These are phyloP conservation scores for Capronia epimyces DNA, from an alignment of 2,329 filamentous ascomycete genomes.

Conservation along the genomic window DNA sequence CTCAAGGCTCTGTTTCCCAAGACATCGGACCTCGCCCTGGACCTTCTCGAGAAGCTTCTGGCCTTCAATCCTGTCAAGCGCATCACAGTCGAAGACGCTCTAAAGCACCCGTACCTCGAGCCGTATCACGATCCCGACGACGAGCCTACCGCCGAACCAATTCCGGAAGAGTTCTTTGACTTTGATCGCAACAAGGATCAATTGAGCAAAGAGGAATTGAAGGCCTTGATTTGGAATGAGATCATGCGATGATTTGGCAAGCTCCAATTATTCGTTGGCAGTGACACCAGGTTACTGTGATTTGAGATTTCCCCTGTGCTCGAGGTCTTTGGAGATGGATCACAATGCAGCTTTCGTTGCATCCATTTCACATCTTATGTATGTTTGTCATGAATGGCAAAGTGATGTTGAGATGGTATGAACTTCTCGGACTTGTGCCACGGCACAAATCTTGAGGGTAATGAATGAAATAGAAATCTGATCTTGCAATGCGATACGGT, in stretches of 20 bases:
- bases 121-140: conserved; percentile 98
- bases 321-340: background rate
- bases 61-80: conserved; percentile 99
- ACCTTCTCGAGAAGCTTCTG: conserved; percentile 88
- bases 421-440: background rate
- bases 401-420: background rate
- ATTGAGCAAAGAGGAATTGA: conserved; percentile 95
- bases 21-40: conserved; percentile 93
- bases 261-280: background rate
- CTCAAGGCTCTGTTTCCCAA: conserved; percentile 97
- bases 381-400: too few relatives aligned
- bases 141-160: conserved; percentile 91
- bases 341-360: background rate
- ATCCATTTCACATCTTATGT: background rate
- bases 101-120: conserved; percentile 96
- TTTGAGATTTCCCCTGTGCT: too few relatives aligned
- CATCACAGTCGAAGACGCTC: conserved; percentile 93
- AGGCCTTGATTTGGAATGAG: conserved; percentile 93
- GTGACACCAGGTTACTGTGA: too few relatives aligned
- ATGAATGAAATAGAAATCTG: conserved; percentile 1
- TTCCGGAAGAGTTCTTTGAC: conserved; percentile 98
- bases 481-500: background rate
- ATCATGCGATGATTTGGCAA: conserved; percentile 62
- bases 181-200: conserved; percentile 99
- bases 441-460: background rate